A percentile compares a stretch with the other conserved stretches of the same genome.
These are phyloP conservation scores for Fragaria ananassa DNA, from an alignment of 306 rosid species.

Conservation along the genomic window DNA sequence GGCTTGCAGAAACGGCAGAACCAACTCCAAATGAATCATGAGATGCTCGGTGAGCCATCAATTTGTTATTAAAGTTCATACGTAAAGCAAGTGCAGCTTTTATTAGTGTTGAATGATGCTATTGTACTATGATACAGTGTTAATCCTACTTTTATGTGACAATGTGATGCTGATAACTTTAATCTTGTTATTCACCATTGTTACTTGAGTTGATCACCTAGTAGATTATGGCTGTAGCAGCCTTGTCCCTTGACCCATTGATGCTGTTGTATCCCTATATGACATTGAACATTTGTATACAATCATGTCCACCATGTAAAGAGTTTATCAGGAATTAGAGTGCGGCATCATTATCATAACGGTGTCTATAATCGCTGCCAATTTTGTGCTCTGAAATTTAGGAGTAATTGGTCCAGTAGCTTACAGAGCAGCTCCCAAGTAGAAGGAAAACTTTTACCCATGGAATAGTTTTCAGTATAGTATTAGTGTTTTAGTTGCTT, in stretches of 20 bases:
- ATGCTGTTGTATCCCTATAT: neutral
- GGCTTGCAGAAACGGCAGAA: slow-evolving; percentile 38
- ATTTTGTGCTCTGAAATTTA: no score
- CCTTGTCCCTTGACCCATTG: slow-evolving; percentile 16
- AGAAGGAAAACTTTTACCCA: no score
- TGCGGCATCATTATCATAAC: no score
- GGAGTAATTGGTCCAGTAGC: no score
- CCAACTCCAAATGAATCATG: slow-evolving; percentile 33
- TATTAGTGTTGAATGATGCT: neutral
- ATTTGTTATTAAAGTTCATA: neutral
- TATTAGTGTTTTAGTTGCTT: no score
- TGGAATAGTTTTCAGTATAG: no score
- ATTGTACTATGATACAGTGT: neutral
- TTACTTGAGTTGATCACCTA: neutral
- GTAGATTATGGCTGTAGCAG: neutral
- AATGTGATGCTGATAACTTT: neutral
- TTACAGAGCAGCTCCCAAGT: no score
- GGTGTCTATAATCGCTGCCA: neutral
- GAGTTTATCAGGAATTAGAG: neutral
- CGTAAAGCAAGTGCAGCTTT: neutral
- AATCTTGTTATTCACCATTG: neutral
- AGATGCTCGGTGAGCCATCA: slow-evolving; percentile 33
- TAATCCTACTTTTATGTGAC: neutral
- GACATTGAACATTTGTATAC: neutral
- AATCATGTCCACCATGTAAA: neutral